Percentiles rank a stretch among this genome's conserved stretches.
phyloP scores from a whole-genome alignment of 768 basidiomycete genomes.

The Suillus lakei region DNA sequence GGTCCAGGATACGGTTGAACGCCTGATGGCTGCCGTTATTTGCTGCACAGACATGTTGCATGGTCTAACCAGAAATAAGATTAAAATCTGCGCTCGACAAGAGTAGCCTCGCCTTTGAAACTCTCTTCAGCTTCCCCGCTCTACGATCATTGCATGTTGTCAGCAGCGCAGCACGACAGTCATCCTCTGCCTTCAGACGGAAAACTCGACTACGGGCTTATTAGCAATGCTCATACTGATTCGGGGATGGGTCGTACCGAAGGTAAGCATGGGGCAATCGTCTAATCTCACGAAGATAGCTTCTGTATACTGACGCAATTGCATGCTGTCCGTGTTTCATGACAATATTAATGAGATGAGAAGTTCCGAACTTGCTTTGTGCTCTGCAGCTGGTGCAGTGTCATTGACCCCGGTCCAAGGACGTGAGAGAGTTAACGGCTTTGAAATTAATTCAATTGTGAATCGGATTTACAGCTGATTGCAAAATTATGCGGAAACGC shows the following conservation, averaged over 20 bases:
- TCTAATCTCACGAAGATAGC: slow-evolving; percentile 45
- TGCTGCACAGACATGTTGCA: slow-evolving; percentile 56
- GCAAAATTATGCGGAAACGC: too few species aligned
- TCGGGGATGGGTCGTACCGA: slow-evolving; percentile 37
- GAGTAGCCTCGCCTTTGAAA: slow-evolving; percentile 50
- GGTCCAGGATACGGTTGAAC: slow-evolving; percentile 61
- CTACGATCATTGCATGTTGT: slow-evolving; percentile 38
- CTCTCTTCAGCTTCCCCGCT: slow-evolving; percentile 49
- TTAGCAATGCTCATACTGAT: slow-evolving; percentile 4
- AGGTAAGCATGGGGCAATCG: slow-evolving; percentile 52
- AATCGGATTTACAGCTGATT: too few species aligned
- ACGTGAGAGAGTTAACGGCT: too few species aligned
- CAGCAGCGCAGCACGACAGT: slow-evolving; percentile 52
- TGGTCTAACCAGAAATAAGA: slow-evolving; percentile 45
- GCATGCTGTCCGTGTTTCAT: slow-evolving; percentile 9
- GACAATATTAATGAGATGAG: background rate
- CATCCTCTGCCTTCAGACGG: slow-evolving; percentile 60
- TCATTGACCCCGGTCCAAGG: too few species aligned
- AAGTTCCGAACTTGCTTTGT: too few species aligned
- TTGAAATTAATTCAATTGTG: too few species aligned
- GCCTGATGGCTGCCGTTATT: slow-evolving; percentile 53
- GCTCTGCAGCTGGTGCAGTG: too few species aligned
- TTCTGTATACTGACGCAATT: slow-evolving; percentile 41
- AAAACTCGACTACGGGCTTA: slow-evolving; percentile 61
- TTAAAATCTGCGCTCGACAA: slow-evolving; percentile 3